phyloP scores from a whole-genome alignment of 75 land plant genomes.

The Azolla pinnata region DNA sequence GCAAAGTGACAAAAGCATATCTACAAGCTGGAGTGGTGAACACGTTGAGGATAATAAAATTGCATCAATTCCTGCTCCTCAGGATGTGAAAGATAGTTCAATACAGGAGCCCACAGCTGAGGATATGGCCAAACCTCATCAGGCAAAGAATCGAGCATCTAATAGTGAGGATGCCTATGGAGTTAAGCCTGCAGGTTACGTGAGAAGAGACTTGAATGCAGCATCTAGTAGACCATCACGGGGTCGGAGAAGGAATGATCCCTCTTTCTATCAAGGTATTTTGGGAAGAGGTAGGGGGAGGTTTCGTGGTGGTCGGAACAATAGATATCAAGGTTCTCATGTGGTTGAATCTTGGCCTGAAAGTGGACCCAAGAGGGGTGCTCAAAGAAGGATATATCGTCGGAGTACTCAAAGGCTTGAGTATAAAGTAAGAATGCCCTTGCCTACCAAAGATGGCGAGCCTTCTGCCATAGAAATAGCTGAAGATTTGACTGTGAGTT shows the following conservation, averaged over 20 bases:
- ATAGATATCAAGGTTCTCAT: neutral
- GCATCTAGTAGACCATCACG: constrained; percentile 1
- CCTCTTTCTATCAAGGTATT: neutral
- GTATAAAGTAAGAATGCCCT: neutral
- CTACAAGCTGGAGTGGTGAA: too few species aligned
- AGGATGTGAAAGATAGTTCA: too few species aligned
- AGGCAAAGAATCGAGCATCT: too few species aligned
- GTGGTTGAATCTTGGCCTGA: neutral
- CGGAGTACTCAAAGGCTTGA: neutral
- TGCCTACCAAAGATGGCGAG: neutral
- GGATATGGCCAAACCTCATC: too few species aligned
- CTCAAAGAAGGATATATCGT: neutral
- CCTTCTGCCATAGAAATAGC: neutral
- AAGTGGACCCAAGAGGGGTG: neutral
- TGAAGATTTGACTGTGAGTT: too few species aligned
- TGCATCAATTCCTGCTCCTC: too few species aligned
- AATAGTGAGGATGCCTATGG: too few species aligned
- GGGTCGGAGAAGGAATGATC: neutral
- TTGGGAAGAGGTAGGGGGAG: constrained; percentile 7
- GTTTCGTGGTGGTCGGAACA: neutral
- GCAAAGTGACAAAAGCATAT: too few species aligned
- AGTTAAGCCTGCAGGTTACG: too few species aligned
- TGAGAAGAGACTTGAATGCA: too few species aligned
- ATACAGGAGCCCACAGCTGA: too few species aligned
- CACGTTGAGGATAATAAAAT: too few species aligned